Evolutionary conservation across 2,329 filamentous ascomycete species (phyloP).

Genomic region (Fusarium sp.): DNA sequence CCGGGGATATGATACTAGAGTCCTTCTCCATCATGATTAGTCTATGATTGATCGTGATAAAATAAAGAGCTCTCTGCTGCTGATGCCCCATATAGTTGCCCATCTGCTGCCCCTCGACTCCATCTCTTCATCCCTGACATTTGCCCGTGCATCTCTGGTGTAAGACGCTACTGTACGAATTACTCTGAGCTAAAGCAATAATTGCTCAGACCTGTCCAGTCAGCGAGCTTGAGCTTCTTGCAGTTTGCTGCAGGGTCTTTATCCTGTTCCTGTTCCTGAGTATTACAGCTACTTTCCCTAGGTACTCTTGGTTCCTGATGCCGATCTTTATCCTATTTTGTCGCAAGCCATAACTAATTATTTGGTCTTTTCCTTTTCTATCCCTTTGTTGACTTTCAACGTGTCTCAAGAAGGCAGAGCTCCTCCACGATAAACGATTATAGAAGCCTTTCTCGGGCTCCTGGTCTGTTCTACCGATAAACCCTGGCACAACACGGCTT

Average conservation of each 20-base stretch:
- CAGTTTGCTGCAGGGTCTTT: slow-evolving; percentile 15
- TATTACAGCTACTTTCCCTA: slow-evolving; percentile 14
- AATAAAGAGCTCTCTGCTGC: slow-evolving; percentile 27
- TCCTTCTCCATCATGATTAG: not conserved
- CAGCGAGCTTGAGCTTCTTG: slow-evolving; percentile 10
- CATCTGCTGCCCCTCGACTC: slow-evolving; percentile 9
- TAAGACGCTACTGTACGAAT: slow-evolving; percentile 19
- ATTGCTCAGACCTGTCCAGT: slow-evolving; percentile 16
- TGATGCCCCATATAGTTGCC: slow-evolving; percentile 3
- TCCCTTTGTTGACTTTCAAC: slow-evolving; percentile 5
- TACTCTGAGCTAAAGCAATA: slow-evolving; percentile 1
- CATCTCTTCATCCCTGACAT: slow-evolving; percentile 26
- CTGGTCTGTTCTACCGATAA: slow-evolving; percentile 9
- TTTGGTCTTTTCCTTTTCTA: not conserved
- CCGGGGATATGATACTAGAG: slow-evolving; percentile 42
- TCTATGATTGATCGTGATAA: slow-evolving; percentile 3
- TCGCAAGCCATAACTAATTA: slow-evolving; percentile 8
- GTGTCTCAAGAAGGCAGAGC: slow-evolving; percentile 5
- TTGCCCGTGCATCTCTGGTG: slow-evolving; percentile 13
- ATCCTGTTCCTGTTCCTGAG: slow-evolving; percentile 14
- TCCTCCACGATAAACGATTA: slow-evolving; percentile 12
- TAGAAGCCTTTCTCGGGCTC: not conserved
- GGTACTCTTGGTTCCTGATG: slow-evolving; percentile 12
- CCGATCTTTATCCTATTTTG: slow-evolving; percentile 26
- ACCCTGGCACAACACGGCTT: slow-evolving; percentile 26